Conservation (phyloP, 441 rosid species). For the Monsonia emarginata region DNA sequence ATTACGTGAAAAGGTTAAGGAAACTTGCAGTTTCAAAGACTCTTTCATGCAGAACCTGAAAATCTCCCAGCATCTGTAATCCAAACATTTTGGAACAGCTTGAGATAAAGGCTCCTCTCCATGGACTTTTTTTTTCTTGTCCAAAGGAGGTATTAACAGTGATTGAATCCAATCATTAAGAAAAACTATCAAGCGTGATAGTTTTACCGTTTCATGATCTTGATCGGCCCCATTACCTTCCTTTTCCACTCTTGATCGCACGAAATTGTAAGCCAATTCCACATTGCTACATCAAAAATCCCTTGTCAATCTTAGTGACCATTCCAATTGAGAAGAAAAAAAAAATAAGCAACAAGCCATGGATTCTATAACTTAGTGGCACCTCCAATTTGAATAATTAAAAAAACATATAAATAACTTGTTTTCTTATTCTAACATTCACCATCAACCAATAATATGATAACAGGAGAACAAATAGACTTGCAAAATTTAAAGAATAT, state of each 20-base stretch:
- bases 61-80: slow-evolving; percentile 71
- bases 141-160: slow-evolving; percentile 33
- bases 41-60: slow-evolving; percentile 66
- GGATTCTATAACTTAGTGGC: background rate
- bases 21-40: slow-evolving; percentile 42
- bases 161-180: slow-evolving; percentile 75
- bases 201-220: slow-evolving; percentile 49
- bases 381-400: background rate
- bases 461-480: background rate
- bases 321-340: slow-evolving; percentile 7
- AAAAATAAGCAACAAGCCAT: background rate
- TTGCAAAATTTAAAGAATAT: background rate
- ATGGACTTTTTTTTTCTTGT: slow-evolving; percentile 32
- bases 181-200: slow-evolving; percentile 46
- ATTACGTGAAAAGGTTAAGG: slow-evolving; percentile 42
- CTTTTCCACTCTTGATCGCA: slow-evolving; percentile 28
- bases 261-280: slow-evolving; percentile 46
- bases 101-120: slow-evolving; percentile 19
- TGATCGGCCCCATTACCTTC: slow-evolving; percentile 20
- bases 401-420: background rate
- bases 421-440: no score
- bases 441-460: background rate
- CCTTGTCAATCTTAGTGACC: background rate
- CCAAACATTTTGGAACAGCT: slow-evolving; percentile 37
- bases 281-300: slow-evolving; percentile 57